Conservation (phyloP, 1,139 yeast genomes). For the Sugiyamaella xylanicola region DNA sequence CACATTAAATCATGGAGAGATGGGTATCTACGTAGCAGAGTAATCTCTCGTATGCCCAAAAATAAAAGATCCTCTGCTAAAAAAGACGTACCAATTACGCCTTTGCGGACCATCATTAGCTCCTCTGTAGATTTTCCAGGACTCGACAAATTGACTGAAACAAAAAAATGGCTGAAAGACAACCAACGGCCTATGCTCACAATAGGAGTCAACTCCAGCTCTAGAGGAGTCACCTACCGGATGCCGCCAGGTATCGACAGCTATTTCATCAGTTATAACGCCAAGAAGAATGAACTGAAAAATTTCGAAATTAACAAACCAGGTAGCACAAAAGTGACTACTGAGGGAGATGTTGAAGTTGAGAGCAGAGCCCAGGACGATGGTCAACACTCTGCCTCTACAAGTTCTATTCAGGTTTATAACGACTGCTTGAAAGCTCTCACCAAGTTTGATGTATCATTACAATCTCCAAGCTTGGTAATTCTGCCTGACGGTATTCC, state of each 20-base stretch:
- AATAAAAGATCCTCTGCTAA: background rate
- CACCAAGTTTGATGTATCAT: background rate
- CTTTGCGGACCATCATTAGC: conserved; percentile 26
- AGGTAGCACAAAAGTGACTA: background rate
- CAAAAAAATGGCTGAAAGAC: conserved; percentile 21
- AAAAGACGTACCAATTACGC: conserved; percentile 18
- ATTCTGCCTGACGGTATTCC: conserved; percentile 20
- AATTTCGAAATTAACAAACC: background rate
- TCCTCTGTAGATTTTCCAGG: conserved; percentile 27
- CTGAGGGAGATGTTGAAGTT: too few species aligned
- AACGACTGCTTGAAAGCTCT: conserved; percentile 2
- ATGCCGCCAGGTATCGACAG: conserved; percentile 11
- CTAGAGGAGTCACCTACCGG: conserved; percentile 5
- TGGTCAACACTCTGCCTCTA: too few species aligned
- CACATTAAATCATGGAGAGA: conserved; percentile 31
- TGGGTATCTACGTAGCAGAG: conserved; percentile 20
- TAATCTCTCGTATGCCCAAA: background rate
- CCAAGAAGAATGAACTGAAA: background rate
- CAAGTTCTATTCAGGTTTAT: too few species aligned
- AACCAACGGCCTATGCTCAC: conserved; percentile 24
- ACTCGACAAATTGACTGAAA: conserved; percentile 20
- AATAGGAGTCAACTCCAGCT: conserved; percentile 23
- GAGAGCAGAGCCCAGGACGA: too few species aligned
- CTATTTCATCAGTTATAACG: conserved; percentile 17
- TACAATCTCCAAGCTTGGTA: conserved; percentile 3